phyloP scores from a whole-genome alignment of 345 rosid genomes.

The Luvunga scandens region DNA sequence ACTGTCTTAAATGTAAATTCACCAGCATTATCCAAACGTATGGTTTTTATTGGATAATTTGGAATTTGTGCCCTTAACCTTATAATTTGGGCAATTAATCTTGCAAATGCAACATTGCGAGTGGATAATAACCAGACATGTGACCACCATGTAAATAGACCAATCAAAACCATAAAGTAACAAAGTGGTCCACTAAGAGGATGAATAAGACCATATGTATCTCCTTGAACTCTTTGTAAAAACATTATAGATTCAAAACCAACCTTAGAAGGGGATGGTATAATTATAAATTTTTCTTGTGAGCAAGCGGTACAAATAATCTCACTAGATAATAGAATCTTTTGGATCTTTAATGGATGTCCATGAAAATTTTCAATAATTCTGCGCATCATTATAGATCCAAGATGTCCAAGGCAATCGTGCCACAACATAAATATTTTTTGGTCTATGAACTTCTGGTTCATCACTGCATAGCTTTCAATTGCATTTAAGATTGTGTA shows the following conservation, averaged over 20 bases:
- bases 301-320: background rate
- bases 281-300: background rate
- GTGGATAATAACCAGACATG: conserved; percentile 14
- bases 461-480: background rate
- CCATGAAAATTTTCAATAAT: background rate
- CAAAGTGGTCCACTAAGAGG: background rate
- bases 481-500: background rate
- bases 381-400: background rate
- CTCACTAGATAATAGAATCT: background rate
- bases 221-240: background rate
- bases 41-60: too few species aligned
- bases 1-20: too few species aligned
- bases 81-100: background rate
- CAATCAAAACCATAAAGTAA: conserved; percentile 7
- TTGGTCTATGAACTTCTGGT: background rate
- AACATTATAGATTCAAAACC: background rate
- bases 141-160: background rate
- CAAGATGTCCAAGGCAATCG: background rate
- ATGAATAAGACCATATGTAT: too few species aligned
- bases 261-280: conserved; percentile 1
- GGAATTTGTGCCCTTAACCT: too few species aligned
- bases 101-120: background rate
- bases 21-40: too few species aligned
- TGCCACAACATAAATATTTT: conserved; percentile 9
- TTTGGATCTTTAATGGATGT: background rate